Evolutionary conservation across 148 eudicot species (phyloP), one percentile per base, ranked within the genome.

Genomic region (Talinum fruticosum): DNA sequence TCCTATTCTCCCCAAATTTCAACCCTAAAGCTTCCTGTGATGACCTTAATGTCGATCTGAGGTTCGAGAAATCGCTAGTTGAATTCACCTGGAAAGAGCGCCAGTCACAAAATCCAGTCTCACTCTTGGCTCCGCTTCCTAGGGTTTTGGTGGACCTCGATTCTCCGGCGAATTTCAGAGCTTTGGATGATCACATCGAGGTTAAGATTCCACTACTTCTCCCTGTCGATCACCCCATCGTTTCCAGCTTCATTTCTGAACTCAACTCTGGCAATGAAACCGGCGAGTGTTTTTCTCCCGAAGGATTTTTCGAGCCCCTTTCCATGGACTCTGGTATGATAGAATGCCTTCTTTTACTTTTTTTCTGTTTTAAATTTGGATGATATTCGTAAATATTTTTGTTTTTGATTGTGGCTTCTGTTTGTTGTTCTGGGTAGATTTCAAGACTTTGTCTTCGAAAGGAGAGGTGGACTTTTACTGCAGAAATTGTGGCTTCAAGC

Each of bases 151-250:
- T 90, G 2, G 99, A 96, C 77, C 82, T 78, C 15, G 99, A 96
- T 32, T 78, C 87, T 72, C 88, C 95, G 1, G 37, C 90, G 47
- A 78, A 49, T 75, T 85, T 79, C 73, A 79, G 83, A 64, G 82
- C 79, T 34, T 51, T 82, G 65, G 88, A 89, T 13, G 97, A 93
- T 82, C 88, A 91, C 77, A 81, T 96, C 65, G 90, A 90, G 73
- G 95, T 91, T 64, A 91, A 89, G 72, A 70, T 93, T 67, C 80
- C 75, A 49, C 81, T 96, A 68, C 86, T 96, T 69, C 88, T 96
- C 34, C 89, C 99, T 4, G 87, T 93, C 75, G 97, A 96, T 79
- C 95, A 96, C 45, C 98, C 98, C 2, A 85, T 96, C 24, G 85
- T 93, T 18, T 78, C 88, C 4, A 82, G 72, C 16, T 90, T 96